Base-by-base conservation (phyloP, 2,329 filamentous ascomycete species). In the Hirsutella thompsonii region DNA sequence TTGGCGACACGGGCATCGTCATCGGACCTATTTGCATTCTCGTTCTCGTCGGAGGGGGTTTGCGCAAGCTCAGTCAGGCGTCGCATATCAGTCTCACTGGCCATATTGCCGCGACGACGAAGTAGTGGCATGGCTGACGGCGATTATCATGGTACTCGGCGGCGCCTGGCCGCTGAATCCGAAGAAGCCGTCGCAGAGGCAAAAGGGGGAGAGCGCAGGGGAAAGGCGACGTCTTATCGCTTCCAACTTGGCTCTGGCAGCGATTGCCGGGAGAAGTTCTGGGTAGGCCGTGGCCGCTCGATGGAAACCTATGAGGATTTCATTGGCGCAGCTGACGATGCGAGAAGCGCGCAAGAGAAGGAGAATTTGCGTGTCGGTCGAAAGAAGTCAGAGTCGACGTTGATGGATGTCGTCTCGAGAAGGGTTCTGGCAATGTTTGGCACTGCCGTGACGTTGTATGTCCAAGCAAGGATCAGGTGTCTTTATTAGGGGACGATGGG, bases 51-150 rank as follows among this genome's bases (percentile, higher is more conserved):
- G 38, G 52, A 46, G 46, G 51, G 52, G 33, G 55, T 55, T 39
- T 55, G 49, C 37, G 51, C 45, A 46, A 58, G 52, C 44, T 64
- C 54, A 40, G 67, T 67, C 51, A 72, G 71, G 40, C 70, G 70
- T 55, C 70, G 70, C 63, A 73, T 74, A 49, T 77, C 72, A 46
- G 64, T 67, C 55, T 78, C 73, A 66, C 69, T 75, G 61, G 67
- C 71, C 66, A 68, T 63, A 52, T 70, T 72, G 63, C 71, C 73
- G 57, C 72, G 72, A 59, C 73, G 73, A 62, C 74, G 74, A 61
- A 77, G 64, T 51, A 78, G 74, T 53, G 74, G 72, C 74, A 78
- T 78, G 53, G 48, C 61, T 55, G 55, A 56, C 53, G 54, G 51
- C 44, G 43, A 47, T 55, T 56, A 46, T 62, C 62, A 66, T 67